Evolutionary conservation across 768 basidiomycete species (phyloP).

Genomic region (Mycena sanguinolenta): DNA sequence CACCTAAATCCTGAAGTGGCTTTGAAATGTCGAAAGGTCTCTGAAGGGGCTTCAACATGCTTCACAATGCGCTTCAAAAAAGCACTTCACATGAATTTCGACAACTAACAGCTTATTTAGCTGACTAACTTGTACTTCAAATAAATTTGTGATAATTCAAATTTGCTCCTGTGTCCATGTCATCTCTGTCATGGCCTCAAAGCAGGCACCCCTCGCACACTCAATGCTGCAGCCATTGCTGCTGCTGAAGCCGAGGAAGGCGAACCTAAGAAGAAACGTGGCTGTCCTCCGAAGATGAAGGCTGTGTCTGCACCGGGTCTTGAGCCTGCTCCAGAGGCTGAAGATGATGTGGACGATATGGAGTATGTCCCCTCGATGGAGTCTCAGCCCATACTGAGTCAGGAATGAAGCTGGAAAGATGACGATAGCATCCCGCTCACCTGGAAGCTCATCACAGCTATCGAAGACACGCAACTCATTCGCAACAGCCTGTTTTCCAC

Average conservation of each 20-base stretch:
- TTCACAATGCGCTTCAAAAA: not conserved
- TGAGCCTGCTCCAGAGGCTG: not conserved
- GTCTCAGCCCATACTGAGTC: not conserved
- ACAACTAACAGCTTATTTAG: not conserved
- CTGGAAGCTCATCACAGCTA: constrained; percentile 2
- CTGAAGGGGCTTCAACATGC: not conserved
- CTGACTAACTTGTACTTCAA: not conserved
- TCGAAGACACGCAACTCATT: not conserved
- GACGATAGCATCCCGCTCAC: not conserved
- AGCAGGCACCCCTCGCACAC: not conserved
- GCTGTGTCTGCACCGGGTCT: not conserved
- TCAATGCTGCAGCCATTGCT: not conserved
- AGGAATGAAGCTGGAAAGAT: not conserved
- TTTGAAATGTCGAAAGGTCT: constrained; percentile 5
- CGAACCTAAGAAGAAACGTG: not conserved
- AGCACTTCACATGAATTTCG: not conserved
- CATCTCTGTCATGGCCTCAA: not conserved
- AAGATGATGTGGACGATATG: not conserved
- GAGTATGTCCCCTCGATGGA: not conserved
- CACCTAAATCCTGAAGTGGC: not conserved
- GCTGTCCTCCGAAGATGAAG: not conserved
- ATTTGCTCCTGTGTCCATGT: not conserved
- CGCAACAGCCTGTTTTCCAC: constrained; percentile 3
- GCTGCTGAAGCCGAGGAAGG: not conserved
- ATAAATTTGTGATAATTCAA: not conserved